These are phyloP conservation scores for Magnolia kwangsiensis DNA, from an alignment of 164 flowering plant species.

Conservation along the genomic window DNA sequence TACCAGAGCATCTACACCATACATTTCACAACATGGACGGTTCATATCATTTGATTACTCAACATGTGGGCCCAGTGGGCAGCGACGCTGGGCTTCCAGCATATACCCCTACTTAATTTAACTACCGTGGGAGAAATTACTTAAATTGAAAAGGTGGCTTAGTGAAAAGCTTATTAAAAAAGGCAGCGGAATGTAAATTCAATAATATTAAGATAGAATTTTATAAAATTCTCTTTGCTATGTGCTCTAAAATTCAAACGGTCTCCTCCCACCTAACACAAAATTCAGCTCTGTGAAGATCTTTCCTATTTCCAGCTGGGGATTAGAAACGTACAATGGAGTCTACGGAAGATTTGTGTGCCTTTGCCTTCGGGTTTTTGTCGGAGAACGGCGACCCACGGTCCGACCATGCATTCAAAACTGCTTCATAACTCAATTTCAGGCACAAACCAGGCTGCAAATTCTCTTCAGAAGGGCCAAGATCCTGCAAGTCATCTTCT, in stretches of 20 bases:
- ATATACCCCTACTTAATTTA: too few relatives aligned
- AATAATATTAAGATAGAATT: too few relatives aligned
- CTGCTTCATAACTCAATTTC: slow-evolving; percentile 63
- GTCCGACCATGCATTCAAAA: slow-evolving; percentile 67
- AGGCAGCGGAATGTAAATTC: too few relatives aligned
- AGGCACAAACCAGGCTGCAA: slow-evolving; percentile 32
- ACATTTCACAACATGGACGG: too few relatives aligned
- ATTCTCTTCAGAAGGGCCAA: not conserved
- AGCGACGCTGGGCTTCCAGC: too few relatives aligned
- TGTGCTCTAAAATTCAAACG: not conserved
- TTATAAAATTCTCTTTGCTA: not conserved
- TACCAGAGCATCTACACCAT: too few relatives aligned
- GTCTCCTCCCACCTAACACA: not conserved
- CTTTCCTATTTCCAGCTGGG: not conserved
- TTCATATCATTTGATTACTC: too few relatives aligned
- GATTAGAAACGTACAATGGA: slow-evolving; percentile 52
- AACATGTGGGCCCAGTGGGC: too few relatives aligned
- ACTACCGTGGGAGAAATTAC: too few relatives aligned
- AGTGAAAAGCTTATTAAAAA: too few relatives aligned
- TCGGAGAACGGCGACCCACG: slow-evolving; percentile 53
- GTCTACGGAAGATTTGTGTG: slow-evolving; percentile 36
- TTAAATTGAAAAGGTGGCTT: too few relatives aligned
- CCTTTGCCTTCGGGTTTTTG: slow-evolving; percentile 22
- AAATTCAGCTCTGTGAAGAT: not conserved
- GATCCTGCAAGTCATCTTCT: slow-evolving; percentile 20